phyloP scores from a whole-genome alignment of 768 basidiomycete genomes.

The Cubamyces lactineus region DNA sequence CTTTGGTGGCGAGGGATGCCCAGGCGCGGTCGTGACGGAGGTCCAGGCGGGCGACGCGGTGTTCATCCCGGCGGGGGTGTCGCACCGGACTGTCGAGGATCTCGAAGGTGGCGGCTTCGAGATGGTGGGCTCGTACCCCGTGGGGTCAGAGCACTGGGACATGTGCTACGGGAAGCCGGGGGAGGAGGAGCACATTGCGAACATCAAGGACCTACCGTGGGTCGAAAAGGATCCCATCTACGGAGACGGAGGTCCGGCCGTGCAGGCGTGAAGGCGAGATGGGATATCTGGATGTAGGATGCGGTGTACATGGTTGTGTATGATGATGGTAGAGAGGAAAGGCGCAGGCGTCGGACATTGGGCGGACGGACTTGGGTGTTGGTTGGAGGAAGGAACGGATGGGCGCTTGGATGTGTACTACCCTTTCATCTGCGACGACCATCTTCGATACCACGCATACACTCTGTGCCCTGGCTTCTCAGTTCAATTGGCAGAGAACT shows the following conservation, averaged over 20 bases:
- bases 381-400: not conserved
- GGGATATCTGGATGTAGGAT: not conserved
- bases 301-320: not conserved
- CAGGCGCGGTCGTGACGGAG: conserved; percentile 35
- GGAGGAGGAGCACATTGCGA: conserved; percentile 30
- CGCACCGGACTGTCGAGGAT: conserved; percentile 41
- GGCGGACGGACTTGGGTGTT: no score
- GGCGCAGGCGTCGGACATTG: no score
- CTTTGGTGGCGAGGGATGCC: conserved; percentile 45
- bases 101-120: conserved; percentile 34
- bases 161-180: conserved; percentile 43
- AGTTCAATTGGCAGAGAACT: not conserved
- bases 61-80: conserved; percentile 46
- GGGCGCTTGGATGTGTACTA: not conserved
- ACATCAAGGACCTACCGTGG: conserved; percentile 40
- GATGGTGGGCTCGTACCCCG: conserved; percentile 48
- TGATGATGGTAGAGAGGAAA: not conserved
- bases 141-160: conserved; percentile 40
- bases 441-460: not conserved
- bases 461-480: not conserved
- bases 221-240: conserved; percentile 45
- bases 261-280: conserved; percentile 31
- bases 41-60: conserved; percentile 44
- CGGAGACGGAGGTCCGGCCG: conserved; percentile 42
- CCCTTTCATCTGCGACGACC: not conserved